These are phyloP conservation scores for Eremochloa ophiuroides DNA, from an alignment of 176 grass and related monocot genomes.

Conservation along the genomic window DNA sequence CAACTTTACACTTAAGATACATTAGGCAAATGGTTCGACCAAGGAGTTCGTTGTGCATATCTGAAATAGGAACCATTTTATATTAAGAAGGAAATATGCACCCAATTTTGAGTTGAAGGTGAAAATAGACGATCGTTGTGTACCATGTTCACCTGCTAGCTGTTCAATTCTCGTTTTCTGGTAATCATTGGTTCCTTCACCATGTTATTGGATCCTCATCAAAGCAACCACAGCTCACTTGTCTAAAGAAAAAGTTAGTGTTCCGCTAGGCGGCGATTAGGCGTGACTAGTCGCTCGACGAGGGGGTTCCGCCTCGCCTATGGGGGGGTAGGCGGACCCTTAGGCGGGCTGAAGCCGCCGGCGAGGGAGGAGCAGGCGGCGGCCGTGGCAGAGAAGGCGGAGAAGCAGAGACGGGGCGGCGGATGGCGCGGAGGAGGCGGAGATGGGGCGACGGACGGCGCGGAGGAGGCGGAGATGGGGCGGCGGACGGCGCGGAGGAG, in stretches of 20 bases:
- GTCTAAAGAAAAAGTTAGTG: conserved; percentile 1
- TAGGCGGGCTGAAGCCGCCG: too few relatives aligned
- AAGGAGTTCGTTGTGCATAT: conserved; percentile 1
- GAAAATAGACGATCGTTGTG: neutral
- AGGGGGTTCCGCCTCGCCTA: too few relatives aligned
- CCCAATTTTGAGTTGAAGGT: neutral
- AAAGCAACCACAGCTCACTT: neutral
- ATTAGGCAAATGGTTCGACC: neutral
- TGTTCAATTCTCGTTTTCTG: neutral
- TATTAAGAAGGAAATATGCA: neutral
- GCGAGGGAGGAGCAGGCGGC: too few relatives aligned
- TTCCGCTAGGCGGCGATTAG: too few relatives aligned
- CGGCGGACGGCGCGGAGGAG: too few relatives aligned
- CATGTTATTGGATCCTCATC: conserved; percentile 2
- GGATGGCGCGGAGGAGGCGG: too few relatives aligned
- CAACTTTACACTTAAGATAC: conserved; percentile 23
- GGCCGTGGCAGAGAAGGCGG: too few relatives aligned
- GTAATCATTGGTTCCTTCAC: neutral
- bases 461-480: too few relatives aligned
- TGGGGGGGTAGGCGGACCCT: too few relatives aligned
- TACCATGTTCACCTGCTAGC: neutral
- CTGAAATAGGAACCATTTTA: neutral
- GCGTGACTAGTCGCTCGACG: too few relatives aligned
- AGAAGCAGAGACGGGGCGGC: too few relatives aligned
- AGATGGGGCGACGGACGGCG: too few relatives aligned